A percentile compares a stretch with the other conserved stretches of the same genome.
Conservation (phyloP, 2,329 filamentous ascomycete species). For the Microdochium paspali region DNA sequence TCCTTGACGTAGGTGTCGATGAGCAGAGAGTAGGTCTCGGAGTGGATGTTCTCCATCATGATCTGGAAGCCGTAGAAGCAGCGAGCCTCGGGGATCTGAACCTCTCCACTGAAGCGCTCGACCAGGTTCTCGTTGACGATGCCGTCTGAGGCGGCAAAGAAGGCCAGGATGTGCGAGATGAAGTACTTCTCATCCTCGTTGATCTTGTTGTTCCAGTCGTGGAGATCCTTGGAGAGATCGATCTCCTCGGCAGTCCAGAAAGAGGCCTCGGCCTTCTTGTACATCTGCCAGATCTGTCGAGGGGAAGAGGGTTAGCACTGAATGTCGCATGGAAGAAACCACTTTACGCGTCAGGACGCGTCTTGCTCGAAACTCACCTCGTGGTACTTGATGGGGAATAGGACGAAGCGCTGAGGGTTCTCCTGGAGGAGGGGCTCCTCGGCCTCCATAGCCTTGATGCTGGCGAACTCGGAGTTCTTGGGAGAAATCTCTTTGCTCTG, state of each 20-base stretch:
- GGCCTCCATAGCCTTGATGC: constrained; percentile 59
- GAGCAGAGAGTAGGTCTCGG: constrained; percentile 96
- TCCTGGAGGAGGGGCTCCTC: constrained; percentile 90
- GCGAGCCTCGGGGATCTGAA: constrained; percentile 93
- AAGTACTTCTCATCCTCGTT: constrained; percentile 98
- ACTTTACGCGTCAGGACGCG: constrained; percentile 61
- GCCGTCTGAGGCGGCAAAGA: constrained; percentile 97
- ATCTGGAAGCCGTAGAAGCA: constrained; percentile 99
- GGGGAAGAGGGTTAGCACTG: constrained; percentile 26
- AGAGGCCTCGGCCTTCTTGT: constrained; percentile 98
- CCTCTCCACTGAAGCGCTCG: constrained; percentile 93
- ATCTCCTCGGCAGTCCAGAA: constrained; percentile 99
- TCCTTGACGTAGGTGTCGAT: constrained; percentile 99
- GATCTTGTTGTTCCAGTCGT: constrained; percentile 98
- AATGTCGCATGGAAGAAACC: constrained; percentile 19
- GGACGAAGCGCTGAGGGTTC: constrained; percentile 91
- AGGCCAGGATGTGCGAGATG: constrained; percentile 95
- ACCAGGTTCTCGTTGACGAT: constrained; percentile 99
- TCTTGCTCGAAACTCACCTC: constrained; percentile 60
- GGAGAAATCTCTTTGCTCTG: constrained; percentile 33
- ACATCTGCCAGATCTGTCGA: constrained; percentile 96
- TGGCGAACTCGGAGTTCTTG: constrained; percentile 6
- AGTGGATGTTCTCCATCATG: constrained; percentile 99
- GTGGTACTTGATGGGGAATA: constrained; percentile 99
- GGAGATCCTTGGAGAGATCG: constrained; percentile 94